A percentile compares a stretch with the other conserved stretches of the same genome.
Conservation (phyloP, 306 rosid species). For the Cucurbita moschata region DNA sequence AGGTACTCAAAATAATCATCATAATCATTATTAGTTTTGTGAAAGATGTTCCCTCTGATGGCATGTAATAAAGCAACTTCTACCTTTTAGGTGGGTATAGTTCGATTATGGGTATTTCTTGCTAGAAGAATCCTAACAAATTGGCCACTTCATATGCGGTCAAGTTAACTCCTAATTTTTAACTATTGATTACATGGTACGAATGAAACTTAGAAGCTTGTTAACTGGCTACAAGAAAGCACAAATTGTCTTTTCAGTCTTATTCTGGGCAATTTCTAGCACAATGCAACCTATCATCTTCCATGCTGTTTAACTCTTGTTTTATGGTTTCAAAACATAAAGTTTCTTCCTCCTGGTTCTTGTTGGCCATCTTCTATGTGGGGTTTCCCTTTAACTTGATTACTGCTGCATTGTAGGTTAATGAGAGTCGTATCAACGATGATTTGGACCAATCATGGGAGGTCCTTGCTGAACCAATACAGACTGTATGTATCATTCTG, state of each 20-base stretch:
- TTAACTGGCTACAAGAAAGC: neutral
- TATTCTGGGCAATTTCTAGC: neutral
- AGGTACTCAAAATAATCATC: conserved; percentile 30
- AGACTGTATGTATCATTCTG: conserved; percentile 43
- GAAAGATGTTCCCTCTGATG: neutral
- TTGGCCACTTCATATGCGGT: neutral
- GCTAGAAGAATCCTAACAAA: neutral
- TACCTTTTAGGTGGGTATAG: neutral
- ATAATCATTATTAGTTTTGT: neutral
- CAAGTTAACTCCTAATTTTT: neutral
- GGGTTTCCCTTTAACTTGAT: neutral
- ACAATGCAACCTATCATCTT: neutral
- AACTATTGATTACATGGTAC: neutral
- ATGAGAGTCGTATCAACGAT: conserved; percentile 55
- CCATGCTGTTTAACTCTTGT: neutral
- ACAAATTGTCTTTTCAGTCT: neutral
- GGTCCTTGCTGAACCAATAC: conserved; percentile 94
- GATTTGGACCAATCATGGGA: conserved; percentile 88
- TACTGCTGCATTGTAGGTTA: conserved; percentile 28
- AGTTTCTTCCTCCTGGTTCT: neutral
- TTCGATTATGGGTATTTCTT: too few species aligned
- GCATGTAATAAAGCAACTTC: neutral
- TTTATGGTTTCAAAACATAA: neutral
- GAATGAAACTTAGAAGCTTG: neutral
- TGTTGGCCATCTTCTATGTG: neutral